Conservation (phyloP, 352 stramenopile species). For the Phytopythium montanum region DNA sequence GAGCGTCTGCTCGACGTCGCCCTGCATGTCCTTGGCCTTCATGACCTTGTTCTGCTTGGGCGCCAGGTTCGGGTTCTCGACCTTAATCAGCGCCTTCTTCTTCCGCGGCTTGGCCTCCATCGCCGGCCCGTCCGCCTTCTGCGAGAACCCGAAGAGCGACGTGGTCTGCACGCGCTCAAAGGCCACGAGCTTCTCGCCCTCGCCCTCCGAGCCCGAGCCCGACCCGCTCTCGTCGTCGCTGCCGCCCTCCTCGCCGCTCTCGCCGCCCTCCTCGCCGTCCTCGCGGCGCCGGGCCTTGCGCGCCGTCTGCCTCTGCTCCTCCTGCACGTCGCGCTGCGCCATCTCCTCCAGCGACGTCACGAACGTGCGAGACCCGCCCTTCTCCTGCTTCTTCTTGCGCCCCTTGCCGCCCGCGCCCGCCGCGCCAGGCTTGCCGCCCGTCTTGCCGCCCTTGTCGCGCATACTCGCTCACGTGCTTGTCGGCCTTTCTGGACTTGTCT, state of each 20-base stretch:
- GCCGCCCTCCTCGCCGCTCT: slow-evolving; percentile 42
- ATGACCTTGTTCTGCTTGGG: slow-evolving; percentile 77
- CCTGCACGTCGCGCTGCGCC: slow-evolving; percentile 59
- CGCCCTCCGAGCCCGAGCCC: slow-evolving; percentile 19
- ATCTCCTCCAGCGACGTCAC: slow-evolving; percentile 86
- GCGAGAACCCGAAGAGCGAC: slow-evolving; percentile 66
- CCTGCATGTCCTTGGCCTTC: slow-evolving; percentile 84
- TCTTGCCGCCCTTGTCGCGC: slow-evolving; percentile 61
- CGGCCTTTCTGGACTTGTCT: no score
- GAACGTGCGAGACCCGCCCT: slow-evolving; percentile 70
- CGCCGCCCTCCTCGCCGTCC: slow-evolving; percentile 29
- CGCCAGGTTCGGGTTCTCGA: slow-evolving; percentile 79
- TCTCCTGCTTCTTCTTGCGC: slow-evolving; percentile 65
- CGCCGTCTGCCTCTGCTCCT: slow-evolving; percentile 66
- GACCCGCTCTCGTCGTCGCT: slow-evolving; percentile 44
- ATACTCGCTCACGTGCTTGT: slow-evolving; percentile 16
- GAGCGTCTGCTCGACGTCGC: slow-evolving; percentile 60
- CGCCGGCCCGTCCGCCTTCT: slow-evolving; percentile 47
- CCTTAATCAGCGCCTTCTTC: slow-evolving; percentile 67
- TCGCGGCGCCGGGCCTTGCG: slow-evolving; percentile 68
- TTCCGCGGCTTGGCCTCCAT: slow-evolving; percentile 69
- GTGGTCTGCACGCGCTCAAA: slow-evolving; percentile 79
- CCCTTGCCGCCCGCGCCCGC: slow-evolving; percentile 31
- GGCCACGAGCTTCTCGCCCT: slow-evolving; percentile 47
- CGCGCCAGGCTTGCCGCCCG: slow-evolving; percentile 23